These are phyloP conservation scores for Amaranthus hypochondriacus DNA, from an alignment of 148 eudicot species.

Conservation along the genomic window DNA sequence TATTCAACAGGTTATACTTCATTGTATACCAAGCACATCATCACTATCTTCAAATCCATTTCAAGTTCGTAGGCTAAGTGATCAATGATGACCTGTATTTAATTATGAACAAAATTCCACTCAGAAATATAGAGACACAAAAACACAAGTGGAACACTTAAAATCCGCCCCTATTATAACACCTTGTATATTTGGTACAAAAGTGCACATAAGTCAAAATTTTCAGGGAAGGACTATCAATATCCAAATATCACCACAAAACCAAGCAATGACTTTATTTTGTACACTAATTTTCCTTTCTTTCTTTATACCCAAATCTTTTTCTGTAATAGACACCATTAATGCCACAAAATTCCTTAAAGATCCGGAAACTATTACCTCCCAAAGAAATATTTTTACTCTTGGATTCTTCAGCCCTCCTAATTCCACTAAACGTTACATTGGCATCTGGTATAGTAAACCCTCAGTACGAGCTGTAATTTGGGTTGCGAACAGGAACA, in stretches of 20 bases:
- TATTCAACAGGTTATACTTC: no score
- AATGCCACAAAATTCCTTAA: conserved; percentile 23
- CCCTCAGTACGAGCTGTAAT: conserved; percentile 27
- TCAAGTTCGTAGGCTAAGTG: no score
- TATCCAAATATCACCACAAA: background rate
- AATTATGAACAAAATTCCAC: no score
- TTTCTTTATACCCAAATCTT: background rate
- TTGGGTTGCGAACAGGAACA: conserved; percentile 46
- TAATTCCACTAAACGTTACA: conserved; percentile 22
- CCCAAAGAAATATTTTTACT: conserved; percentile 22
- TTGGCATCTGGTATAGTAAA: conserved; percentile 45
- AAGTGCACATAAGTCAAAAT: background rate
- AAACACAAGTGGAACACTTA: no score
- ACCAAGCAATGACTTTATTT: conserved; percentile 5
- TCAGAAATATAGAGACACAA: no score
- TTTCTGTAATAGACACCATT: conserved; percentile 20
- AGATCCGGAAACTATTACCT: conserved; percentile 32
- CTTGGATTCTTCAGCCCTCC: conserved; percentile 45
- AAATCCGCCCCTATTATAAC: no score
- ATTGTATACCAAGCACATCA: no score
- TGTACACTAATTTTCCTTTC: background rate
- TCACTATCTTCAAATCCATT: no score
- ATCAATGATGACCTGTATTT: no score
- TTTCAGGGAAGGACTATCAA: background rate
- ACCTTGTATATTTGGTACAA: background rate